These are phyloP conservation scores for Bipolaris victoriae DNA, from an alignment of 2,329 filamentous ascomycete genomes.

Conservation along the genomic window DNA sequence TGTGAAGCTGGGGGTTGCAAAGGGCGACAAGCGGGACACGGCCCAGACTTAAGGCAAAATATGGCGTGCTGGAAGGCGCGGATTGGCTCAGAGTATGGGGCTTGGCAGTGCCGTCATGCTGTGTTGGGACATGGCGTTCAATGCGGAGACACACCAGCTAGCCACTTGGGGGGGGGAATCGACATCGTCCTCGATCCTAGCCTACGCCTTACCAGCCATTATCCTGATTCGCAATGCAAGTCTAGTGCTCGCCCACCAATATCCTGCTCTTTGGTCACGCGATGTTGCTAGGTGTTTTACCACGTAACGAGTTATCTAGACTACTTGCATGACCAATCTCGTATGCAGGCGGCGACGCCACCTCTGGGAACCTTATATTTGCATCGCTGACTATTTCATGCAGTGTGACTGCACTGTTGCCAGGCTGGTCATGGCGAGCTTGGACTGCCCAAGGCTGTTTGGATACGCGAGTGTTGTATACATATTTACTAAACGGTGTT, in stretches of 20 bases:
- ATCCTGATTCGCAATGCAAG: not conserved
- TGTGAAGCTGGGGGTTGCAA: constrained; percentile 12
- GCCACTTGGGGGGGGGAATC: not conserved
- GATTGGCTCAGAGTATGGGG: constrained; percentile 15
- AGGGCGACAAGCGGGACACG: constrained; percentile 13
- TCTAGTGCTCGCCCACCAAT: not conserved
- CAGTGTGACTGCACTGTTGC: not conserved
- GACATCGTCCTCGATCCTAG: not conserved
- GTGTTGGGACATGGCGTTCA: constrained; percentile 3
- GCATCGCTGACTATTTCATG: not conserved
- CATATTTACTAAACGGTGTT: not conserved
- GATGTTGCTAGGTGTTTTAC: not conserved
- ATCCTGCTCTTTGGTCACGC: not conserved
- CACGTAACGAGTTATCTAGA: not conserved
- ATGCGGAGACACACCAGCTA: not conserved
- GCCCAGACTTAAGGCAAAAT: constrained; percentile 20
- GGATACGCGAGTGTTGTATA: no score
- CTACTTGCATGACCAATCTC: not conserved
- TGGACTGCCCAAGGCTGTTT: not conserved
- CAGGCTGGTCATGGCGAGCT: not conserved
- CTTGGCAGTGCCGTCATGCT: constrained; percentile 9
- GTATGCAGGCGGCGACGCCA: not conserved
- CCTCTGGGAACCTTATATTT: not conserved
- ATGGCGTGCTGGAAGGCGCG: constrained; percentile 18
- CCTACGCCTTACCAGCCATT: not conserved